Evolutionary conservation across 768 basidiomycete genomes (phyloP).

Genomic region (Lactifluus piperatus): DNA sequence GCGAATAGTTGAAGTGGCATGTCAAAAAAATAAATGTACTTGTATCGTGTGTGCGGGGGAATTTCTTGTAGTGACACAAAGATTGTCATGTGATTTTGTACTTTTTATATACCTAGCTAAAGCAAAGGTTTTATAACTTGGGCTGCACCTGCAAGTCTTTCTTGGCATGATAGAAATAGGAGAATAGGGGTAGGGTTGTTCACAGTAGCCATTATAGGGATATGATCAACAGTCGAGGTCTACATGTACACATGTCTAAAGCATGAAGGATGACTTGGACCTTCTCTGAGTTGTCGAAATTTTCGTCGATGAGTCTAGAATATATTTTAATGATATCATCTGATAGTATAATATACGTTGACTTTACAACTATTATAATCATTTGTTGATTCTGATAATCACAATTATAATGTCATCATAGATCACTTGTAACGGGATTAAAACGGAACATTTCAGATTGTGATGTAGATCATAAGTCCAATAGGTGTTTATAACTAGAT

Average conservation of each 20-base stretch:
- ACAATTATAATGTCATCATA: too few relatives aligned
- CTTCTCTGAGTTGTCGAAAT: slow-evolving; percentile 76
- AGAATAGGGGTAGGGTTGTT: too few relatives aligned
- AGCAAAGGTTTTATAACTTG: slow-evolving; percentile 6
- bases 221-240: slow-evolving; percentile 93
- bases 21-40: background rate
- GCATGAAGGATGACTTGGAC: slow-evolving; percentile 66
- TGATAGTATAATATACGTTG: too few relatives aligned
- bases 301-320: too few relatives aligned
- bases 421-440: too few relatives aligned
- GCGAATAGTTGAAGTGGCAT: background rate
- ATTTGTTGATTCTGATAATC: too few relatives aligned
- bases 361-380: too few relatives aligned
- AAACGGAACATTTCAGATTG: too few relatives aligned
- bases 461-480: too few relatives aligned
- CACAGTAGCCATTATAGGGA: too few relatives aligned
- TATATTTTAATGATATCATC: too few relatives aligned
- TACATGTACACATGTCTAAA: slow-evolving; percentile 72
- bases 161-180: slow-evolving; percentile 64
- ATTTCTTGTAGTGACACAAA: background rate
- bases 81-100: background rate
- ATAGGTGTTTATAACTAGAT: too few relatives aligned
- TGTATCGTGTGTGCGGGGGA: background rate
- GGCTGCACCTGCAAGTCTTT: slow-evolving; percentile 39
- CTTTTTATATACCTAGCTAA: background rate